Conservation (phyloP, 345 rosid species). For the Nasturtium officinale region DNA sequence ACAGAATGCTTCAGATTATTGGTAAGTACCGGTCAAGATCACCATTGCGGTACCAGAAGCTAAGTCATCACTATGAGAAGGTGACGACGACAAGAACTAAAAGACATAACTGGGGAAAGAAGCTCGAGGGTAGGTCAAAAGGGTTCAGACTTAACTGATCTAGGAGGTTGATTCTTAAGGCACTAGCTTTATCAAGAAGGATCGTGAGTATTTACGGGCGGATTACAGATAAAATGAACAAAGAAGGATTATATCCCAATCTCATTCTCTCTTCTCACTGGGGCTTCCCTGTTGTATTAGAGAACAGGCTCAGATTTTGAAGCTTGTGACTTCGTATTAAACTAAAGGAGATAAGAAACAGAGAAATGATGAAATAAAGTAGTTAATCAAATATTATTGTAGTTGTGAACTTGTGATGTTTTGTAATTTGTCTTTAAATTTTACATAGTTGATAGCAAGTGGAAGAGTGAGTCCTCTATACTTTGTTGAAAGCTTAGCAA, state of each 20-base stretch:
- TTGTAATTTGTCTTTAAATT: not conserved
- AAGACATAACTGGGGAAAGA: constrained; percentile 44
- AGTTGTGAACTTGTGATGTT: not conserved
- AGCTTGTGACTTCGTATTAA: constrained; percentile 22
- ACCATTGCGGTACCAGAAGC: constrained; percentile 48
- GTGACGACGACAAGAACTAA: constrained; percentile 39
- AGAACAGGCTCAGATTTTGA: constrained; percentile 28
- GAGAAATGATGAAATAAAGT: not conserved
- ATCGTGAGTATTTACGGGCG: constrained; percentile 50
- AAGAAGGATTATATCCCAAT: constrained; percentile 52
- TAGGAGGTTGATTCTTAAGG: constrained; percentile 53
- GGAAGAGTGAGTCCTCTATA: constrained; percentile 19
- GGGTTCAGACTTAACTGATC: constrained; percentile 57
- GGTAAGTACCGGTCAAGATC: constrained; percentile 29
- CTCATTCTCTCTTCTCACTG: constrained; percentile 57
- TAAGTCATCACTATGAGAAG: constrained; percentile 38
- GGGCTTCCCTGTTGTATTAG: constrained; percentile 57
- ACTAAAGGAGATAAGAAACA: not conserved
- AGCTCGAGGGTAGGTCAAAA: constrained; percentile 41
- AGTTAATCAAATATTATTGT: not conserved
- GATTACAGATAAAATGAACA: constrained; percentile 48
- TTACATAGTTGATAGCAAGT: constrained; percentile 8
- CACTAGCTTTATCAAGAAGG: constrained; percentile 42
- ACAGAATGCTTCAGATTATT: constrained; percentile 30
- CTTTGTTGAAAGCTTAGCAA: not conserved